These are phyloP conservation scores for Suhomyces guaymorum DNA, from an alignment of 1,139 yeast genomes.

Conservation along the genomic window DNA sequence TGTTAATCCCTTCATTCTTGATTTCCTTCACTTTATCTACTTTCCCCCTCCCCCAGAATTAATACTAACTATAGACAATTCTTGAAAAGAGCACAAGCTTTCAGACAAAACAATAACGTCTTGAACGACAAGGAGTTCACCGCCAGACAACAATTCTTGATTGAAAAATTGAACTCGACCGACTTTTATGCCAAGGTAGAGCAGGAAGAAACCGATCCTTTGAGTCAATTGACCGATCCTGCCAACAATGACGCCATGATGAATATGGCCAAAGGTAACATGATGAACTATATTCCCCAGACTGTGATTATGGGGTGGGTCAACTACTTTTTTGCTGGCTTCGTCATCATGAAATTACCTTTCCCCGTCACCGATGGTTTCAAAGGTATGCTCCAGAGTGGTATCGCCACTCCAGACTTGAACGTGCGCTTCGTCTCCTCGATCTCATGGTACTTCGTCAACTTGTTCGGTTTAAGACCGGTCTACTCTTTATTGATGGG, in stretches of 20 bases:
- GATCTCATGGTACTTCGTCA: slow-evolving; percentile 96
- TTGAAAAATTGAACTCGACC: slow-evolving; percentile 51
- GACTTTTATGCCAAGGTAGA: slow-evolving; percentile 46
- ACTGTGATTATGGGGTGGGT: slow-evolving; percentile 96
- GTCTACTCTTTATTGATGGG: slow-evolving; percentile 73
- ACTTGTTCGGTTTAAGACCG: slow-evolving; percentile 80
- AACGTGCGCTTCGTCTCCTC: slow-evolving; percentile 95
- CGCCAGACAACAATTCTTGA: slow-evolving; percentile 46
- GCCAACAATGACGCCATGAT: slow-evolving; percentile 71
- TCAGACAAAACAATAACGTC: slow-evolving; percentile 50
- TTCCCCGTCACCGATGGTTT: slow-evolving; percentile 82
- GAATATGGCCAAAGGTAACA: slow-evolving; percentile 77
- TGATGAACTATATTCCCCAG: slow-evolving; percentile 86
- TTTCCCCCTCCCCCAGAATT: too few species aligned
- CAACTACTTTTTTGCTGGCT: slow-evolving; percentile 89
- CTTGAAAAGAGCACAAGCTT: slow-evolving; percentile 54
- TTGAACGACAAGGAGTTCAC: slow-evolving; percentile 50
- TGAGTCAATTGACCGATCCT: slow-evolving; percentile 72
- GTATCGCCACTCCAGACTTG: slow-evolving; percentile 80
- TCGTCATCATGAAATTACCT: slow-evolving; percentile 64
- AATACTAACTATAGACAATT: slow-evolving; percentile 37
- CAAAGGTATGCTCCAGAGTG: slow-evolving; percentile 88
- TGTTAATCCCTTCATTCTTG: too few species aligned
- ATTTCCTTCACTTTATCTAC: too few species aligned
- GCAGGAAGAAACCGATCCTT: slow-evolving; percentile 44